Conservation (phyloP, 129 eudicot species). For the Flaveria sonorensis region DNA sequence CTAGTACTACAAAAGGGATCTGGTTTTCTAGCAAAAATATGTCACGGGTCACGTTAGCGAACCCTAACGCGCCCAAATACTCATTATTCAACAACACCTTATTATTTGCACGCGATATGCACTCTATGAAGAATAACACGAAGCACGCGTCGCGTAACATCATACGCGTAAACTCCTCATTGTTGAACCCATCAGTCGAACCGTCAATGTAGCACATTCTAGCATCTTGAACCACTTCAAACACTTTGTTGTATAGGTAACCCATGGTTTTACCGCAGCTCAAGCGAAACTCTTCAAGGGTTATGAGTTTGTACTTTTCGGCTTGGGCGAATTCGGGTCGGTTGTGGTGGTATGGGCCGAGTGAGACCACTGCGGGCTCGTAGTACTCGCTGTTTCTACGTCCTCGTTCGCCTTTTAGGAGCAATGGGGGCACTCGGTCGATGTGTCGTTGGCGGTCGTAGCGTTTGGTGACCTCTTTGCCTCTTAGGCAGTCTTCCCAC, state of each 20-base stretch:
- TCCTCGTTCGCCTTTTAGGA: constrained; percentile 27
- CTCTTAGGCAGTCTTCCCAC: constrained; percentile 27
- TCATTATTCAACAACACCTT: constrained; percentile 30
- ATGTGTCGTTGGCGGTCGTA: constrained; percentile 26
- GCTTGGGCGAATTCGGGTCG: constrained; percentile 2
- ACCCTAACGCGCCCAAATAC: constrained; percentile 41
- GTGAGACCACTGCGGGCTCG: constrained; percentile 39
- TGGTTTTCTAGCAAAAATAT: constrained; percentile 48
- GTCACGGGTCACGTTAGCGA: constrained; percentile 39
- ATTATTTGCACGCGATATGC: constrained; percentile 5
- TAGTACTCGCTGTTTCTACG: constrained; percentile 22
- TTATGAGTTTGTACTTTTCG: constrained; percentile 34
- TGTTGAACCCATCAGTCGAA: constrained; percentile 27
- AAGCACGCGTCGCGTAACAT: constrained; percentile 47
- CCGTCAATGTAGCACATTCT: constrained; percentile 31
- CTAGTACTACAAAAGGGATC: constrained; percentile 38
- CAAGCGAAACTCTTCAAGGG: constrained; percentile 25
- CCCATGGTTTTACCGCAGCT: not conserved
- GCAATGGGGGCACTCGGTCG: constrained; percentile 34
- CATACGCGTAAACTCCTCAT: constrained; percentile 36
- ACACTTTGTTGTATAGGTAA: constrained; percentile 28
- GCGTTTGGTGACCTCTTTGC: constrained; percentile 12
- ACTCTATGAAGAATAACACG: constrained; percentile 36
- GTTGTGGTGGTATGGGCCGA: constrained; percentile 43
- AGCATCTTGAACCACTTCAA: constrained; percentile 25